phyloP scores from a whole-genome alignment of 768 basidiomycete genomes.

The Tulasnella sp. region DNA sequence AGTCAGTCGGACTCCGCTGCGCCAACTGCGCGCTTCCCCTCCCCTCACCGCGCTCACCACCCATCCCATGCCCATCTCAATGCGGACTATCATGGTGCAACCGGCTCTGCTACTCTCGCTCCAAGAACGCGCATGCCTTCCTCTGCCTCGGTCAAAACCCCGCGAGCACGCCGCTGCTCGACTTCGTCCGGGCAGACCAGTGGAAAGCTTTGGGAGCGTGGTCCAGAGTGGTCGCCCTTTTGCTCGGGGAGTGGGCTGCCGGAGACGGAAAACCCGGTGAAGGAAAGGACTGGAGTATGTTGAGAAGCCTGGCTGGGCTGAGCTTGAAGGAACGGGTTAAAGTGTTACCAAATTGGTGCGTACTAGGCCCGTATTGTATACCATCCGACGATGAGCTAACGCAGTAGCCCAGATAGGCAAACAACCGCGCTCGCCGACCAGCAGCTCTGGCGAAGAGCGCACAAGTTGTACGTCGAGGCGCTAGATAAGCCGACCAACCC shows the following conservation, averaged over 20 bases:
- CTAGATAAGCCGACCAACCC: constrained; percentile 56
- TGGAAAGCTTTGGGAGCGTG: constrained; percentile 55
- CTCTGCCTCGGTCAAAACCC: constrained; percentile 76
- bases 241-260: constrained; percentile 43
- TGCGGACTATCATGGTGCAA: constrained; percentile 77
- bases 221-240: constrained; percentile 40
- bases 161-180: constrained; percentile 55
- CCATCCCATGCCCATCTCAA: constrained; percentile 49
- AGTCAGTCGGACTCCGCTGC: constrained; percentile 59
- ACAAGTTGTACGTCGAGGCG: constrained; percentile 54
- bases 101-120: constrained; percentile 66
- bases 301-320: constrained; percentile 64
- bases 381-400: neutral
- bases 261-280: constrained; percentile 39
- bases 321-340: constrained; percentile 62
- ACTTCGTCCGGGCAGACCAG: constrained; percentile 54
- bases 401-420: neutral
- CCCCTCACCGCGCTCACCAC: constrained; percentile 47
- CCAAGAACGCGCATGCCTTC: constrained; percentile 61
- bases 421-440: constrained; percentile 12
- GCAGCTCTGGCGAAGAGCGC: constrained; percentile 59
- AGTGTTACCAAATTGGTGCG: constrained; percentile 37
- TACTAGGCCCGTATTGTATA: constrained; percentile 37
- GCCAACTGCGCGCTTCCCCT: constrained; percentile 62
- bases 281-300: constrained; percentile 47